phyloP scores from a whole-genome alignment of 768 basidiomycete species.

The Melanogaster broomeanus region DNA sequence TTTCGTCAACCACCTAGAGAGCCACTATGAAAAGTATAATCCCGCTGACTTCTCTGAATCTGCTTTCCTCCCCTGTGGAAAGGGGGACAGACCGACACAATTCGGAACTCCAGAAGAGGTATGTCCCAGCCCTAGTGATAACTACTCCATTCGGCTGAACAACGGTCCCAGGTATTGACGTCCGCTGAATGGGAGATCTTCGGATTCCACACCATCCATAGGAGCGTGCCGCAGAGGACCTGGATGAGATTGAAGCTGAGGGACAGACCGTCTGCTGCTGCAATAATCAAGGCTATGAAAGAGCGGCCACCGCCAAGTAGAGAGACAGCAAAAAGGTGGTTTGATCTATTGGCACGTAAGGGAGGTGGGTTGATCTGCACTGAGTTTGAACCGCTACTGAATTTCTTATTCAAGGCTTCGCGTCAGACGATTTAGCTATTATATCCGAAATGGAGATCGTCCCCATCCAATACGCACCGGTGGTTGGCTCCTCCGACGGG shows the following conservation, averaged over 20 bases:
- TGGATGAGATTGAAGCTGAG: constrained; percentile 60
- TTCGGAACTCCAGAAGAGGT: constrained; percentile 71
- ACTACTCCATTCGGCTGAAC: neutral
- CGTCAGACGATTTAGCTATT: constrained; percentile 46
- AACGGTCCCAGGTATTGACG: constrained; percentile 56
- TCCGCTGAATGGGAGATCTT: constrained; percentile 63
- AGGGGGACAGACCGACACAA: constrained; percentile 38
- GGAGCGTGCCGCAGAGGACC: constrained; percentile 46
- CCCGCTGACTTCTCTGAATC: constrained; percentile 50
- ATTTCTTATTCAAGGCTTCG: constrained; percentile 48
- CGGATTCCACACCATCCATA: constrained; percentile 67
- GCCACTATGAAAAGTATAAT: constrained; percentile 56
- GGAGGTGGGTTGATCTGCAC: constrained; percentile 38
- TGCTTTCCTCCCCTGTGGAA: constrained; percentile 74
- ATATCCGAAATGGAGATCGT: constrained; percentile 64
- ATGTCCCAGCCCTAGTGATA: constrained; percentile 7
- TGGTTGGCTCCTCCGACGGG: neutral
- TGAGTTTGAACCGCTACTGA: neutral
- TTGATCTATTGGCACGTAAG: constrained; percentile 60
- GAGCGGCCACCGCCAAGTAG: constrained; percentile 51
- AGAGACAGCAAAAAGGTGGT: constrained; percentile 57
- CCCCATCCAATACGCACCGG: constrained; percentile 42
- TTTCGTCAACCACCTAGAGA: constrained; percentile 66
- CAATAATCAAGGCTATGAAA: constrained; percentile 55
- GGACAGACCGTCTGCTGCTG: constrained; percentile 60